phyloP scores from a whole-genome alignment of 306 rosid species.

The Leucaena leucocephala region DNA sequence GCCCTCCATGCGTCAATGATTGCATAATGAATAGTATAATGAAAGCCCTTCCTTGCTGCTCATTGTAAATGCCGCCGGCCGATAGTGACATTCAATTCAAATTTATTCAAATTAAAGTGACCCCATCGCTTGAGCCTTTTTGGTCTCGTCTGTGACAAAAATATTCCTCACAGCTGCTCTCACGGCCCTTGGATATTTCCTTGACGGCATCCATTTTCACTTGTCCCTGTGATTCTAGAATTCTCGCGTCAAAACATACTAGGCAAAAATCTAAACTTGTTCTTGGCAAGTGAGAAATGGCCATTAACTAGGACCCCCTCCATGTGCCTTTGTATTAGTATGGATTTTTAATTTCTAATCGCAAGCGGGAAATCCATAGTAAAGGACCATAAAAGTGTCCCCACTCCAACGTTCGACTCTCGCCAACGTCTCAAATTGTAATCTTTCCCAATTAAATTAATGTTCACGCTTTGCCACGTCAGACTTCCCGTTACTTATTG shows the following conservation, averaged over 20 bases:
- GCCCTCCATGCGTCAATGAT: not conserved
- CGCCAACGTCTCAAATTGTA: not conserved
- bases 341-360: not conserved
- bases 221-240: not conserved
- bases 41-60: not conserved
- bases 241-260: not conserved
- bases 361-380: not conserved
- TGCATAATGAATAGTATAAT: not conserved
- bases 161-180: not conserved
- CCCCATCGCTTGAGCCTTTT: not conserved
- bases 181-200: not conserved
- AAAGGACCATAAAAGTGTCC: slow-evolving; percentile 18
- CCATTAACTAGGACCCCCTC: not conserved
- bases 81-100: not conserved
- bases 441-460: not conserved
- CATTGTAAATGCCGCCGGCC: not conserved
- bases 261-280: not conserved
- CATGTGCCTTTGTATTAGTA: not conserved
- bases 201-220: not conserved
- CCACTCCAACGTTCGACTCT: slow-evolving; percentile 46
- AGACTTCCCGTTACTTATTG: not conserved
- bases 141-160: not conserved
- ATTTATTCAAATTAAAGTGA: slow-evolving; percentile 10
- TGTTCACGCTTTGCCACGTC: slow-evolving; percentile 1
- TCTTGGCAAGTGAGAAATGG: not conserved